Evolutionary conservation across 495 filamentous ascomycete species (phyloP).

Genomic region (Penicillium nucicola): DNA sequence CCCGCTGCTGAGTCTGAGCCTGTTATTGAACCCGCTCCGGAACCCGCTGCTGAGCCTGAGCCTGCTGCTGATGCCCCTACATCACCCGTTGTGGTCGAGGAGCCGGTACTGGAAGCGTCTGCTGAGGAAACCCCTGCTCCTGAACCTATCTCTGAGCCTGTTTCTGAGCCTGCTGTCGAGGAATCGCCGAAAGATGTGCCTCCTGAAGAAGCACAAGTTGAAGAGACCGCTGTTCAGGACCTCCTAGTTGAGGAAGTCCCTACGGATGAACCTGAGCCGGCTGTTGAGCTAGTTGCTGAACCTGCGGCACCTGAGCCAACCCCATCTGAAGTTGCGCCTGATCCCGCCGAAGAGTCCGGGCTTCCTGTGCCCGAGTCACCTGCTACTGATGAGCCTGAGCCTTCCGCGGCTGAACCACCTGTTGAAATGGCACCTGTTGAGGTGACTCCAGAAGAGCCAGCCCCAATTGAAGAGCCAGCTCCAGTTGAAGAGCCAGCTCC

Average conservation of each 20-base stretch:
- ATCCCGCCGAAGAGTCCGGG: not conserved
- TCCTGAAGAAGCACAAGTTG: no score
- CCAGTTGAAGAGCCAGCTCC: slow-evolving; percentile 7
- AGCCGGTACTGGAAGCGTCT: no score
- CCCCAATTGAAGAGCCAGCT: slow-evolving; percentile 7
- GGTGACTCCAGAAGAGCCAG: slow-evolving; percentile 8
- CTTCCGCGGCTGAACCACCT: not conserved
- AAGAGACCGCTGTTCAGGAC: not conserved
- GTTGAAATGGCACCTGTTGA: not conserved
- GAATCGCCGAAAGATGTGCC: no score
- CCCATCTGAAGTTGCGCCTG: not conserved
- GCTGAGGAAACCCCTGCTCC: no score
- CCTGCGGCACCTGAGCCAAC: not conserved
- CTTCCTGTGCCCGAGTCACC: no score
- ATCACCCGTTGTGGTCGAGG: no score
- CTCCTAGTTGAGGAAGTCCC: not conserved
- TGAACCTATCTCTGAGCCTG: no score
- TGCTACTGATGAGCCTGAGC: not conserved
- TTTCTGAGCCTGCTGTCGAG: no score
- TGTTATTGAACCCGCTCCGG: not conserved
- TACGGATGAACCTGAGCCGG: not conserved
- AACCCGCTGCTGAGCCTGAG: no score
- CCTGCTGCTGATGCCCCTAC: no score
- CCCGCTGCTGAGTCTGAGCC: not conserved
- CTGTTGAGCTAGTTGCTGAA: not conserved